Conservation (phyloP, 208 protist genomes). For the Leishmania gerbilli region DNA sequence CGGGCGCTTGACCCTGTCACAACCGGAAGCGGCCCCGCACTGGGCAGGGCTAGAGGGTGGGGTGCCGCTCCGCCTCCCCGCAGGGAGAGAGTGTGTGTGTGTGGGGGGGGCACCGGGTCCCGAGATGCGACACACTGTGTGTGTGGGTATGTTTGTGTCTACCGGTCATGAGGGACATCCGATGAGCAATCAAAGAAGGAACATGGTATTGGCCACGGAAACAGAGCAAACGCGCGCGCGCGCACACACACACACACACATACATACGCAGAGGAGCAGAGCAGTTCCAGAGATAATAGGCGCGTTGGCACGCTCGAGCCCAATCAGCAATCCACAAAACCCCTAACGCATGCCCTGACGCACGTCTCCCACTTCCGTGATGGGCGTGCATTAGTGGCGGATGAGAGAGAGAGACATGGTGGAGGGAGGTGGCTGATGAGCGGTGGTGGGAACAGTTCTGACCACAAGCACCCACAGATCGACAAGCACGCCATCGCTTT, state of each 20-base stretch:
- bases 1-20: not conserved
- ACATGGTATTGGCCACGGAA: not conserved
- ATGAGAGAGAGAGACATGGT: not conserved
- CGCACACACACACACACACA: slow-evolving; percentile 1
- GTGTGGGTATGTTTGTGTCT: not conserved
- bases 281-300: no score
- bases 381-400: not conserved
- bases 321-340: no score
- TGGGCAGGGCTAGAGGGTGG: not conserved
- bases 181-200: not conserved
- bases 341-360: no score
- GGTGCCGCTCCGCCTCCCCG: no score
- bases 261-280: not conserved
- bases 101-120: not conserved
- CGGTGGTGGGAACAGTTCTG: not conserved
- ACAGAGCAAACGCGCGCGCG: not conserved
- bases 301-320: no score
- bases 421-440: not conserved
- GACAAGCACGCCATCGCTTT: not conserved
- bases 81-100: not conserved
- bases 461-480: not conserved
- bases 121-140: not conserved
- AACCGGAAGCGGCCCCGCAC: not conserved
- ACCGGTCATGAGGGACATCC: not conserved
- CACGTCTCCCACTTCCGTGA: not conserved